These are phyloP conservation scores for Arthrobotrys entomopaga DNA, from an alignment of 2,329 filamentous ascomycete species.

Conservation along the genomic window DNA sequence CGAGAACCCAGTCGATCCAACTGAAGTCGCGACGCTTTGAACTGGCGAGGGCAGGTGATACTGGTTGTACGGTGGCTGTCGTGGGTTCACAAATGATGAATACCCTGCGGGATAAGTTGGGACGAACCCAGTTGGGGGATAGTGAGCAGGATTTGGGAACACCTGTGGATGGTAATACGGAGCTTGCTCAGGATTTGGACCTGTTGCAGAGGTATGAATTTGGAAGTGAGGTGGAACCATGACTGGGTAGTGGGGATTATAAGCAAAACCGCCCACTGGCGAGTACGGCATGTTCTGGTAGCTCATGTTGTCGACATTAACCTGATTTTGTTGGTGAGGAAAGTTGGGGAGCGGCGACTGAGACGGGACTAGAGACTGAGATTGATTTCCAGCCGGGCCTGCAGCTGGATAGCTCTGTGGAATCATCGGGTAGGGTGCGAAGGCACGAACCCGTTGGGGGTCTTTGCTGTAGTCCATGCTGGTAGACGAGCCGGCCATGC, in stretches of 20 bases:
- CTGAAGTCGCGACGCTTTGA: slow-evolving; percentile 40
- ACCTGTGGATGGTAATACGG: slow-evolving; percentile 40
- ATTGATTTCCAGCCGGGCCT: slow-evolving; percentile 16
- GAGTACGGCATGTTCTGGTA: slow-evolving; percentile 27
- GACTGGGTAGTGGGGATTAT: slow-evolving; percentile 33
- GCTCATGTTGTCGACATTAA: slow-evolving; percentile 24
- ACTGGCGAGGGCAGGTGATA: slow-evolving; percentile 38
- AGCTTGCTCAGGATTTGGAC: slow-evolving; percentile 16
- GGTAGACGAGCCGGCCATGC: slow-evolving; percentile 1
- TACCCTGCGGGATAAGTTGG: slow-evolving; percentile 25
- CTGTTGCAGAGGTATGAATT: slow-evolving; percentile 20
- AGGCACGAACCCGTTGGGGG: slow-evolving; percentile 26
- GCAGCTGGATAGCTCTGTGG: slow-evolving; percentile 30
- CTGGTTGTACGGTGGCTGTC: slow-evolving; percentile 28
- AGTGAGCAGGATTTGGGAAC: slow-evolving; percentile 9
- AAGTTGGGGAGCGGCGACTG: slow-evolving; percentile 4
- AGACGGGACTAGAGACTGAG: slow-evolving; percentile 4
- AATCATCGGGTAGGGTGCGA: slow-evolving; percentile 28
- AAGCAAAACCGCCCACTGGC: slow-evolving; percentile 18
- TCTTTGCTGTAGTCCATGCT: slow-evolving; percentile 35
- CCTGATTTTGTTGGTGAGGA: slow-evolving; percentile 17
- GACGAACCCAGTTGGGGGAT: slow-evolving; percentile 16
- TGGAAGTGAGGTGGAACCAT: slow-evolving; percentile 36
- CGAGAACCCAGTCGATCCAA: slow-evolving; percentile 37
- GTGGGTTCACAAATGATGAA: slow-evolving; percentile 17